Evolutionary conservation across 176 grass and related monocot species (phyloP), one percentile per base, ranked within the genome.

Genomic region (Carex cristatella): DNA sequence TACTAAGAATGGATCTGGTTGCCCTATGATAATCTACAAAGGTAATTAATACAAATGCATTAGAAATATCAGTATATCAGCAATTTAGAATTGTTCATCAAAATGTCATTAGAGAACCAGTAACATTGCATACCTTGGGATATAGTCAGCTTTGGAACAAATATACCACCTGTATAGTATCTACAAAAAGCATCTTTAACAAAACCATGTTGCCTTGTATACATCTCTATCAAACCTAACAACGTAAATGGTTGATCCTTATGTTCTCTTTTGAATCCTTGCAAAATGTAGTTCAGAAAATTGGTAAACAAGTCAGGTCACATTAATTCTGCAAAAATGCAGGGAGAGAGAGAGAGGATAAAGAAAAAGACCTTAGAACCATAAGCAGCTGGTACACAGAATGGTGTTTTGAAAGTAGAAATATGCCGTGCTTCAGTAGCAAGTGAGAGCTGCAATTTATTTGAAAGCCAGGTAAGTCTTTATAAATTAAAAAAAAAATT

Each of bases 261-360:
- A 90, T 85, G 79, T 97, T 97, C 84, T 94, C 94, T 97, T 97
- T 97, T 85, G 88, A 94, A 70, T 87, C 94, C 94, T 97, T 92
- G 91, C 84, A 86, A 56, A 69, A 73, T 65, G 88, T 67, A 97
- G 56, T 61, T 79, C 54, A 85, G 60, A 54, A 76, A 71, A 46
- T 33, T 44, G 65, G 42, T 44, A 67, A 67, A 67, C 44, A 83
- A 54, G 81, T 83, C 65, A 83, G 62, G 61, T 53, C 60, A 18
- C 16, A 65, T 69, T 67, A 83, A 53, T 30, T 27, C 49, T 53
- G 2, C 49, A 67, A 83, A 65, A 82, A 30, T 65, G 79, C 19
- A 82, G 35, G 30, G 18, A 65, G 13, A 37, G 48, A 83, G n/a
- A 38, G 10, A 11, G 78, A 93, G 65, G 23, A 90, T 31, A 55